A percentile compares a stretch with the other conserved stretches of the same genome.
Evolutionary conservation across 2,329 filamentous ascomycete species (phyloP).

Genomic region (Fonsecaea pedrosoi): DNA sequence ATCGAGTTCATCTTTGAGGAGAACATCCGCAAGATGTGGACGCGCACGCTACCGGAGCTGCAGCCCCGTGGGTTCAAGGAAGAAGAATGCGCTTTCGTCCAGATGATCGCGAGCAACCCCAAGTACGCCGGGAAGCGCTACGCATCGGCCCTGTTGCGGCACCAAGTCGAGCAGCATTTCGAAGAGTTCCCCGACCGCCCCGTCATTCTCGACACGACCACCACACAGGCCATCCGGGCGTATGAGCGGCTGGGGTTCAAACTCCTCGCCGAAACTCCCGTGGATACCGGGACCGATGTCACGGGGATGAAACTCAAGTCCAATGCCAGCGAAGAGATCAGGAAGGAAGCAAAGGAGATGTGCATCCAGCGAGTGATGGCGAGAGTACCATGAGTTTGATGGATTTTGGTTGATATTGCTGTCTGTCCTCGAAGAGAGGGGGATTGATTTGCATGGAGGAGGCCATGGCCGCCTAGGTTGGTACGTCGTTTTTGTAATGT

Average conservation of each 20-base stretch:
- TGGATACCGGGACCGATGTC: slow-evolving; percentile 30
- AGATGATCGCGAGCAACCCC: slow-evolving; percentile 33
- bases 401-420: not conserved
- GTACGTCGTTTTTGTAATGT: no score
- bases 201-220: slow-evolving; percentile 33
- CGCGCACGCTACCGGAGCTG: slow-evolving; percentile 21
- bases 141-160: slow-evolving; percentile 26
- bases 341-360: slow-evolving; percentile 21
- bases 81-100: slow-evolving; percentile 30
- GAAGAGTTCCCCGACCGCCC: slow-evolving; percentile 25
- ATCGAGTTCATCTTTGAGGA: slow-evolving; percentile 28
- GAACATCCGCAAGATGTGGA: slow-evolving; percentile 31
- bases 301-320: slow-evolving; percentile 23
- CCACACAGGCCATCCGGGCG: slow-evolving; percentile 21
- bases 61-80: slow-evolving; percentile 21
- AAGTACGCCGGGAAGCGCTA: slow-evolving; percentile 24
- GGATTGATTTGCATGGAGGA: no score
- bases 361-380: slow-evolving; percentile 33
- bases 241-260: slow-evolving; percentile 30
- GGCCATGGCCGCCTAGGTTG: no score
- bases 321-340: slow-evolving; percentile 21
- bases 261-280: slow-evolving; percentile 24
- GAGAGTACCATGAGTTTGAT: slow-evolving; percentile 12
- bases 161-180: slow-evolving; percentile 29
- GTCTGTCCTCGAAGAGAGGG: no score